Base-by-base conservation (phyloP, 2,329 filamentous ascomycete species). In the Lasiodiplodia sp. region DNA sequence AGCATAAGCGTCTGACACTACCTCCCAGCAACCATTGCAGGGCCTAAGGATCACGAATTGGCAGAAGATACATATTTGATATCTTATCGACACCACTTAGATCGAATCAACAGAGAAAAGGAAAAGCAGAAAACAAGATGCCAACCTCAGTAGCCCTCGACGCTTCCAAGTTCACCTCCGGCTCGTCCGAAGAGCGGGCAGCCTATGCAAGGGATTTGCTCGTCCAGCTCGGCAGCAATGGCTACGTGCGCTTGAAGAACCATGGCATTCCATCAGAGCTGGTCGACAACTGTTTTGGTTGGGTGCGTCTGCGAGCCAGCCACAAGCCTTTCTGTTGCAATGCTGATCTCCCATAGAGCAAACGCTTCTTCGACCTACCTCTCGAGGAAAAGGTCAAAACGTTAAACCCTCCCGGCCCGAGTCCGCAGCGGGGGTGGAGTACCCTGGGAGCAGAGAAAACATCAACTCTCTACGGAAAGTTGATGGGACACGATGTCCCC, bases 231-330 rank as follows among this genome's bases (percentile, higher is more conserved):
- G 37, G 37, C 14, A 14, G 37, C 37, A 49, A 66, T 10, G 81
- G 81, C 2, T 83, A 82, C 68, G 81, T 82, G 44, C 81, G 81
- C 69, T 72, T 83, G 37, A 75, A 71, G 63, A 80, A 80, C 55
- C 79, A 82, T 67, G 79, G 78, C 3, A 70, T 83, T 0, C 62
- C 71, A 3, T 71, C 72, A 34, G 71, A 76, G 40, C 68, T 70
- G 49, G 72, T 82, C 1, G 71, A 75, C 11, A 68, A 76, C 47
- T 73, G 71, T 47, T 78, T 78, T 65, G 62, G 67, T 8, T 76
- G 73, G 75, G 75, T 76, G 68, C 18, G 74, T 71, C 28, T n/a
- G 28, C 38, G 63, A 52, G 12, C 21, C 12, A 14, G 18, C 18
- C 16, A 37, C 69, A 71, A 70, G 12, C 73, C 75, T 67, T 10